Base-by-base conservation (phyloP, 805 yeast genomes). In the Starmerella bombicola region DNA sequence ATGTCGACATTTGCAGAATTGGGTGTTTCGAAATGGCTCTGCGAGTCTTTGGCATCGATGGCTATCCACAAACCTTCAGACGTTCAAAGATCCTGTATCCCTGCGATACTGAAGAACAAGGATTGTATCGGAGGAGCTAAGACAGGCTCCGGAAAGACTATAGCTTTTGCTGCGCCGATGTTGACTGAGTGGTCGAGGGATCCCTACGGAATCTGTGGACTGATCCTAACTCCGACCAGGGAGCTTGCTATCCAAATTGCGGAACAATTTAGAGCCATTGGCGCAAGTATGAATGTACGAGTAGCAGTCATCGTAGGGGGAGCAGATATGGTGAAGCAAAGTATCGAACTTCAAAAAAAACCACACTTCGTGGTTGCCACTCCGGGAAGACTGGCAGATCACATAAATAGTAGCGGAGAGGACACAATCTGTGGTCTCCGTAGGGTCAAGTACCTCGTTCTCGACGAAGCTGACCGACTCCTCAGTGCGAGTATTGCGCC, bases 91-190 rank as follows among this genome's bases (percentile, higher is more conserved):
- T 82, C 84, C 3, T 84, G 95, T 57, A 88, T 91, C 35, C 97
- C 97, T 1, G 73, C 78, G 42, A 81, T 91, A 42, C 57, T 91
- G 29, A 68, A 67, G 31, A 96, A 93, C 6, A 71, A 77, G 51
- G 95, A 86, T 59, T 86, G 95, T 62, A 88, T 91, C 38, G 99
- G 98, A 38, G 98, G 98, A 32, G 98, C 98, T 24, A 81, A 81
- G 59, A 91, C 98, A 0, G 98, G 98, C 62, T 79, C 93, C 15
- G 98, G 98, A 71, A 91, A 91, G 58, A 91, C 98, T 1, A 76
- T 91, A 18, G 95, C 97, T 1, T 91, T 91, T 69, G 97, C 88
- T 1, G 93, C 84, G n/a, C 98, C 98, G 2, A 88, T 91, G 83
- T 66, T 91, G 41, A 75, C 93, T 1, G 70, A 79, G 55, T 91